Evolutionary conservation across 768 basidiomycete species (phyloP).

Genomic region (Tulasnella sp.): DNA sequence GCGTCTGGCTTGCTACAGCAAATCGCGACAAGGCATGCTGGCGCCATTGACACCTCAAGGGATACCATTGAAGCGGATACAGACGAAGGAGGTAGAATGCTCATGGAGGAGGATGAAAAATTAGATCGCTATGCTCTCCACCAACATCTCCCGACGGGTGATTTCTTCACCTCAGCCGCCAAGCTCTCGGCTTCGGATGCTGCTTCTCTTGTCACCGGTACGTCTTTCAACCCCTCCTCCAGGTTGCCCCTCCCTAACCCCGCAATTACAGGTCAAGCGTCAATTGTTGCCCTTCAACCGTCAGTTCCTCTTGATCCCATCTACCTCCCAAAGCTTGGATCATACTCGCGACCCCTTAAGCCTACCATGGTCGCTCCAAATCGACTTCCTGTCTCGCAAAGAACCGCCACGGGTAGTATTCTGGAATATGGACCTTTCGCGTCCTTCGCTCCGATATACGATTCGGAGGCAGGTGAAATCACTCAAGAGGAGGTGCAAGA

Average conservation of each 20-base stretch:
- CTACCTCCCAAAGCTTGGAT: constrained; percentile 49
- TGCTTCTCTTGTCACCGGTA: constrained; percentile 24
- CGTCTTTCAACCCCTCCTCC: neutral
- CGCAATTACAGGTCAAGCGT: constrained; percentile 43
- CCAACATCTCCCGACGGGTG: constrained; percentile 70
- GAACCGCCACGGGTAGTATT: constrained; percentile 58
- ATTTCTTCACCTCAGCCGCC: constrained; percentile 67
- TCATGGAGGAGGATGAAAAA: constrained; percentile 16
- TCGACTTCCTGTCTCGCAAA: constrained; percentile 43
- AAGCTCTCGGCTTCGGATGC: constrained; percentile 33
- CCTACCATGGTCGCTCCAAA: constrained; percentile 29
- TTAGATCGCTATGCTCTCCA: constrained; percentile 65
- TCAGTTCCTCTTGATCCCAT: constrained; percentile 42
- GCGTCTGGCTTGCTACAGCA: constrained; percentile 70
- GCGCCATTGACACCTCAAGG: constrained; percentile 45
- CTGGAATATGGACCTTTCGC: constrained; percentile 73
- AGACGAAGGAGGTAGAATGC: constrained; percentile 35
- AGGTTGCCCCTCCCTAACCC: neutral
- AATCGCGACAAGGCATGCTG: constrained; percentile 49
- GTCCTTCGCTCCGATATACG: constrained; percentile 74
- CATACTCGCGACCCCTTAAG: constrained; percentile 42
- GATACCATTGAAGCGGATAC: constrained; percentile 34
- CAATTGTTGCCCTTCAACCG: constrained; percentile 70
- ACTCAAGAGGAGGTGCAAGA: constrained; percentile 60
- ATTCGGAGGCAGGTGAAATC: constrained; percentile 69